Evolutionary conservation across 306 rosid genomes (phyloP), one percentile per base, ranked within the genome.

Genomic region (Medicago ruthenica): DNA sequence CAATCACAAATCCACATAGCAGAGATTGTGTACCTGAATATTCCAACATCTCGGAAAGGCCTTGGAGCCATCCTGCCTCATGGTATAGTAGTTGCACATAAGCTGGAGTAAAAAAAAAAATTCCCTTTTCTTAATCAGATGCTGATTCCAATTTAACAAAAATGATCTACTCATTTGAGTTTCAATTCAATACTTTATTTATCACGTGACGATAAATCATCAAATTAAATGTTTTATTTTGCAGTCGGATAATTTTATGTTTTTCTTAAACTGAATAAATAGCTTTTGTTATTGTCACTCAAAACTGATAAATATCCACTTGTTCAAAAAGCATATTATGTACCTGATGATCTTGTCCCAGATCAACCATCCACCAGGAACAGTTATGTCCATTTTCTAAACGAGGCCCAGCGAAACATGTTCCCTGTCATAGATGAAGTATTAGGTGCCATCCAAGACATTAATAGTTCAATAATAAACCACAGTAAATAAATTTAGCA

Each of bases 301-400:
- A 13, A 62, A 34, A 62, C 44, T 62, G 18, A 62, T 62, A 34
- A 31, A 8, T 67, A 71, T 39, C 45, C 60, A 16, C 75, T 39
- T 68, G 62, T 68, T 51, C 21, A 22, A 58, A 21, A 1, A 39
- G 15, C 69, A 47, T 67, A 36, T 73, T 74, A 58, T 44, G 67
- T 70, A 94, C 98, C 98, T 91, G 97, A 84, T 88, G 97, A 74
- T 88, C 91, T 62, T 83, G 83, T 31, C 97, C 89, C 69, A 92
- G 87, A 85, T 94, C 98, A 70, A 94, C 87, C 89, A 86, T 88
- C 97, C 98, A 94, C 98, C 98, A 94, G 39, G 95, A 71, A 77
- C 87, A 82, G 11, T 68, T 86, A 48, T 77, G 86, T 63, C 96
- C 98, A 69, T 87, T 87, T 88, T 90, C 91, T 24, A 88, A 45